Base-by-base conservation (phyloP, 768 basidiomycete species). In the Naganishia antarctica region DNA sequence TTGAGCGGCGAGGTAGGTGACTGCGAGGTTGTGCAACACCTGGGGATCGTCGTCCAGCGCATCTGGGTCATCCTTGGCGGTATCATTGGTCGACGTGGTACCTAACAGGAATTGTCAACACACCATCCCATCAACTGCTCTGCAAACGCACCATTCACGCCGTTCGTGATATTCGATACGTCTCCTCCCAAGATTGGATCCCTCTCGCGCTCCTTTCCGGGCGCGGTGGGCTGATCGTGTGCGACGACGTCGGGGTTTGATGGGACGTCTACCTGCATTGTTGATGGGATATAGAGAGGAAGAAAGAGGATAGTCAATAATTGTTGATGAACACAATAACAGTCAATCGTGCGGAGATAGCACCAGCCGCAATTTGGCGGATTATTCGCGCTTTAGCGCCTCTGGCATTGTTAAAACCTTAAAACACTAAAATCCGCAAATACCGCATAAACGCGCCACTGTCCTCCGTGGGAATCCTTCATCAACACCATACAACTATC, bases 1-100 rank as follows among this genome's bases (percentile, higher is more conserved):
- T 78, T 99, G 96, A 0, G 91, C 89, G 0, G 93, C 92, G 46
- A 99, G 88, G 76, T 98, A 98, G 72, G 93, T 90, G 61, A 72
- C 73, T 25, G 76, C 76, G 49, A 77, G 70, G 40, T 70, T 68
- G 66, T 77, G 76, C 3, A 77, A 66, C 18, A 49, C 69, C 64
- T 86, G 86, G 59, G 87, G 92, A 76, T 88, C 90, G 72, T 88
- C 89, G 73, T 90, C 91, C 57, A 88, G 85, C 34, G 85, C 28
- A 28, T 69, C 63, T 34, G 59, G 53, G 41, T 66, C 65, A 25
- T 43, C 61, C 0, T 40, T 31, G n/a, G 53, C 50, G 7, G 9
- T 29, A 25, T 53, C 62, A 12, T 32, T n/a, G n/a, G n/a, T n/a
- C n/a, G n/a, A n/a, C n/a, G n/a, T n/a, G n/a, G n/a, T n/a, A n/a